phyloP scores from a whole-genome alignment of 441 rosid species.

The Populus hybrid region DNA sequence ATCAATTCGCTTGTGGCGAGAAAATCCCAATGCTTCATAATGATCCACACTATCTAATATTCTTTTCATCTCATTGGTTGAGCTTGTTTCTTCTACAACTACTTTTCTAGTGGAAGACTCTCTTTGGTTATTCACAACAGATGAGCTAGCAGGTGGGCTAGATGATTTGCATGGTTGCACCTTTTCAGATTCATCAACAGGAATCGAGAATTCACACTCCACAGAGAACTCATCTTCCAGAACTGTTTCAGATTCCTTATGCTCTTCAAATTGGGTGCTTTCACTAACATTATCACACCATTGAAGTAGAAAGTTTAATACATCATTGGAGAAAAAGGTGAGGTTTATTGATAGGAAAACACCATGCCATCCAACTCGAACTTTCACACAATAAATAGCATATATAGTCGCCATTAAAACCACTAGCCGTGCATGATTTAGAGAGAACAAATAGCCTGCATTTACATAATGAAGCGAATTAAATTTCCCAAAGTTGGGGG shows the following conservation, averaged over 20 bases:
- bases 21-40: slow-evolving; percentile 81
- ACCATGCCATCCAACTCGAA: slow-evolving; percentile 95
- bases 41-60: slow-evolving; percentile 73
- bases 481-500: neutral
- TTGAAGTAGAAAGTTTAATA: slow-evolving; percentile 64
- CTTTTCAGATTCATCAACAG: slow-evolving; percentile 58
- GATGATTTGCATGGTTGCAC: slow-evolving; percentile 65
- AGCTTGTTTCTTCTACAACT: slow-evolving; percentile 51
- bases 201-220: slow-evolving; percentile 56
- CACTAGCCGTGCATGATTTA: slow-evolving; percentile 86
- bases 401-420: slow-evolving; percentile 70
- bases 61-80: slow-evolving; percentile 86
- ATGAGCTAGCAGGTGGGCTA: slow-evolving; percentile 47
- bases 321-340: slow-evolving; percentile 89
- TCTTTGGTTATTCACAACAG: slow-evolving; percentile 42
- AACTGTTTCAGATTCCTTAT: slow-evolving; percentile 54
- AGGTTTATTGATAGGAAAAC: slow-evolving; percentile 80
- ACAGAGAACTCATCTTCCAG: slow-evolving; percentile 63
- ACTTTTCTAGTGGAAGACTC: slow-evolving; percentile 46
- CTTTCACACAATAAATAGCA: slow-evolving; percentile 81
- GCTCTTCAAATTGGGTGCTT: slow-evolving; percentile 55
- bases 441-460: slow-evolving; percentile 94
- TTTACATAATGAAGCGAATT: slow-evolving; percentile 22
- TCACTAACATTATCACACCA: slow-evolving; percentile 81
- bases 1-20: slow-evolving; percentile 71